These are phyloP conservation scores for Huntiella moniliformis DNA, from an alignment of 2,329 filamentous ascomycete genomes.

Conservation along the genomic window DNA sequence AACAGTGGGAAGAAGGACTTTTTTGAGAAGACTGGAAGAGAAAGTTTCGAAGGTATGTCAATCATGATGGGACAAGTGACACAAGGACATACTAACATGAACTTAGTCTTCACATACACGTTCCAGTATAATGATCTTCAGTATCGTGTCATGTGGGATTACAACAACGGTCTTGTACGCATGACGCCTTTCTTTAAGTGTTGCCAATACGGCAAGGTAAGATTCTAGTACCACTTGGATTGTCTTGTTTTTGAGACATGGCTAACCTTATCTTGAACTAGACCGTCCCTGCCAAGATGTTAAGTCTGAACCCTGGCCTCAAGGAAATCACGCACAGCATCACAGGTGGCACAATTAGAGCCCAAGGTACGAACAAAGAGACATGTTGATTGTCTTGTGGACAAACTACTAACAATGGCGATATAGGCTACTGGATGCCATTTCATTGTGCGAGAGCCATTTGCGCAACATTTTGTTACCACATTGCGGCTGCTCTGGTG, in stretches of 20 bases:
- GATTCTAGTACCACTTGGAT: constrained; percentile 12
- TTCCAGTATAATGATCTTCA: constrained; percentile 50
- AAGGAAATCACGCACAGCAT: constrained; percentile 86
- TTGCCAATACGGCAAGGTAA: constrained; percentile 68
- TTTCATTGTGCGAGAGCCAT: constrained; percentile 70
- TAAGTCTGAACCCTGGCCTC: constrained; percentile 60
- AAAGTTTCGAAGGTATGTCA: constrained; percentile 64
- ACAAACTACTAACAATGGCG: constrained; percentile 9
- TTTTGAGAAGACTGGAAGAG: constrained; percentile 64
- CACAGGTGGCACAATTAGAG: constrained; percentile 74
- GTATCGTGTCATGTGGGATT: constrained; percentile 88
- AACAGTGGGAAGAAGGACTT: constrained; percentile 89
- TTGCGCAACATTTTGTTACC: constrained; percentile 74
- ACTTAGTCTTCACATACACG: constrained; percentile 61
- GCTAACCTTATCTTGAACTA: constrained; percentile 20
- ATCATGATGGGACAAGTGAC: constrained; percentile 7
- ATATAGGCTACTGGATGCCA: constrained; percentile 86
- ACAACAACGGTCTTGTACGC: constrained; percentile 80
- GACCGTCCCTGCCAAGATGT: constrained; percentile 77
- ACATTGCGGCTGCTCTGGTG: constrained; percentile 68
- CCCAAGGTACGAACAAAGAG: constrained; percentile 50
- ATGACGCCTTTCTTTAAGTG: constrained; percentile 94
- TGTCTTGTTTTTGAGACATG: not conserved
- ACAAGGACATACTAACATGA: not conserved
- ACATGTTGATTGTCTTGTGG: not conserved